A percentile compares a stretch with the other conserved stretches of the same genome.
Evolutionary conservation across 495 filamentous ascomycete species (phyloP).

Genomic region (Penicillium mononematosum): DNA sequence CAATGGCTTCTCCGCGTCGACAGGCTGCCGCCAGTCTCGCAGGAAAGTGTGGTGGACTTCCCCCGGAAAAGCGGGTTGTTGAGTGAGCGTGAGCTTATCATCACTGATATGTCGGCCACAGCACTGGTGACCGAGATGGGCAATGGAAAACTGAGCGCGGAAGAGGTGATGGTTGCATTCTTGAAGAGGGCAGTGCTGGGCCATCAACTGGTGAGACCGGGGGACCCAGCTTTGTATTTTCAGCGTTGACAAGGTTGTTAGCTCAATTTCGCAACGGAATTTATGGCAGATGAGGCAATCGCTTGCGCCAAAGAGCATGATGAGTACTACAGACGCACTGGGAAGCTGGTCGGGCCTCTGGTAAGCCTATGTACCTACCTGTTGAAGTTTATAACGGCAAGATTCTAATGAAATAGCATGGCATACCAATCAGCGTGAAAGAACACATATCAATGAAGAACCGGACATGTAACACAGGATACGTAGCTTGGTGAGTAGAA

Average conservation of each 20-base stretch:
- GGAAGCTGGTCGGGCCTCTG: slow-evolving; percentile 41
- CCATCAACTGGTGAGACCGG: slow-evolving; percentile 51
- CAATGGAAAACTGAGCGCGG: slow-evolving; percentile 46
- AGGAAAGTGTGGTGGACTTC: slow-evolving; percentile 43
- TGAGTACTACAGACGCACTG: slow-evolving; percentile 39
- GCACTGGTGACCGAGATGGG: slow-evolving; percentile 51
- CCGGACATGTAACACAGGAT: slow-evolving; percentile 42
- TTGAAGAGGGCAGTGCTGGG: slow-evolving; percentile 60
- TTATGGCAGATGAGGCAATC: slow-evolving; percentile 62
- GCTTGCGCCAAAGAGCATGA: slow-evolving; percentile 60
- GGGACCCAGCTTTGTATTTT: not conserved
- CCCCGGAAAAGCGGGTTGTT: slow-evolving; percentile 50
- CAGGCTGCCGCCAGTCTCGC: slow-evolving; percentile 28
- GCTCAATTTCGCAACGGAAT: slow-evolving; percentile 66
- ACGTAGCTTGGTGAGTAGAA: slow-evolving; percentile 35
- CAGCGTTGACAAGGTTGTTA: slow-evolving; percentile 10
- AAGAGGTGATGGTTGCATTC: slow-evolving; percentile 60
- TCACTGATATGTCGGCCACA: slow-evolving; percentile 58
- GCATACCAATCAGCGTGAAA: slow-evolving; percentile 65
- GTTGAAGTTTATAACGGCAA: not conserved
- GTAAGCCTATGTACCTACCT: slow-evolving; percentile 16
- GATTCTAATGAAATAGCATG: slow-evolving; percentile 47
- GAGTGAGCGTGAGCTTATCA: slow-evolving; percentile 51
- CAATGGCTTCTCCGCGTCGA: slow-evolving; percentile 39
- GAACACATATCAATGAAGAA: slow-evolving; percentile 62